These are phyloP conservation scores for Zea mays DNA, from an alignment of 176 grass and related monocot genomes.

Conservation along the genomic window Zm-B73-REFERENCE-NAM-5.0 NC_050105.1:31496501-31497000, in stretches of 20 bases:
- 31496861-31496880: conserved; percentile 49
- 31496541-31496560: conserved; percentile 57
- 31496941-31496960: conserved; percentile 50
- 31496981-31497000: conserved; percentile 31
- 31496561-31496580: conserved; percentile 33
- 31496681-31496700: conserved; percentile 41
- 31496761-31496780: conserved; percentile 38
- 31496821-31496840: conserved; percentile 47
- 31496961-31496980: conserved; percentile 28
- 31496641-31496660: conserved; percentile 43
- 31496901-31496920: conserved; percentile 88
- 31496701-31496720: conserved; percentile 57
- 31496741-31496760: conserved; percentile 50
- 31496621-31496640: conserved; percentile 56
- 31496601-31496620: conserved; percentile 70
- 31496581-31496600: conserved; percentile 43
- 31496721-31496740: conserved; percentile 54
- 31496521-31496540: conserved; percentile 69
- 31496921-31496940: conserved; percentile 65
- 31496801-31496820: conserved; percentile 45
- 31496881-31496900: conserved; percentile 55
- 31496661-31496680: conserved; percentile 37
- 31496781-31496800: conserved; percentile 46
- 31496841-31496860: conserved; percentile 40
- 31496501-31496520: conserved; percentile 66